These are phyloP conservation scores for Guyanaporus albipodus DNA, from an alignment of 768 basidiomycete genomes.

Conservation along the genomic window DNA sequence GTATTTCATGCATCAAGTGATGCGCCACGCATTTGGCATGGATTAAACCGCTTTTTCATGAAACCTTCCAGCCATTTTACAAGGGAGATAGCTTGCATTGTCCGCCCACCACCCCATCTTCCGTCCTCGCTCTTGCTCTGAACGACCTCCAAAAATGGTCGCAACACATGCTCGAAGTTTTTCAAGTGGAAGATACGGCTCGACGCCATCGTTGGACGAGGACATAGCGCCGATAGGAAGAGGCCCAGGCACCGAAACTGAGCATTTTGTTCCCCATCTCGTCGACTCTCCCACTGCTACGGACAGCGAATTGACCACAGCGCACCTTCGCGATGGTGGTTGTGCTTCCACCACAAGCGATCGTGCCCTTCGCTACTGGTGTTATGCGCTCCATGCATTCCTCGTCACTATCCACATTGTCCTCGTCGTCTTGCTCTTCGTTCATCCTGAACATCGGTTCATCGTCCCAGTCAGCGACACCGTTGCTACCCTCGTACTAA, in stretches of 20 bases:
- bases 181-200: not conserved
- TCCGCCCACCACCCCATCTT: too few species aligned
- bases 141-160: not conserved
- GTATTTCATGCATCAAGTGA: too few species aligned
- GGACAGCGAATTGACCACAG: not conserved
- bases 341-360: not conserved
- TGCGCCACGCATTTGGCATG: too few species aligned
- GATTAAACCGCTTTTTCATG: too few species aligned
- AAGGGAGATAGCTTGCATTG: too few species aligned
- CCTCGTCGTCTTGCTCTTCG: not conserved
- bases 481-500: not conserved
- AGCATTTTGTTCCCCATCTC: not conserved
- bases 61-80: too few species aligned
- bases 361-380: not conserved
- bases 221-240: conserved; percentile 11
- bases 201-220: not conserved
- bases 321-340: not conserved
- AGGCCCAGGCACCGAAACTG: not conserved
- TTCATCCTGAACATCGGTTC: not conserved
- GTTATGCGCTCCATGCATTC: not conserved
- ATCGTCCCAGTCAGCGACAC: not conserved
- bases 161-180: not conserved
- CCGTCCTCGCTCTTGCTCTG: not conserved
- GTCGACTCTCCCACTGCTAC: not conserved
- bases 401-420: not conserved